phyloP scores from a whole-genome alignment of 176 grass and related monocot species.

The Musa troglodytarum region DNA sequence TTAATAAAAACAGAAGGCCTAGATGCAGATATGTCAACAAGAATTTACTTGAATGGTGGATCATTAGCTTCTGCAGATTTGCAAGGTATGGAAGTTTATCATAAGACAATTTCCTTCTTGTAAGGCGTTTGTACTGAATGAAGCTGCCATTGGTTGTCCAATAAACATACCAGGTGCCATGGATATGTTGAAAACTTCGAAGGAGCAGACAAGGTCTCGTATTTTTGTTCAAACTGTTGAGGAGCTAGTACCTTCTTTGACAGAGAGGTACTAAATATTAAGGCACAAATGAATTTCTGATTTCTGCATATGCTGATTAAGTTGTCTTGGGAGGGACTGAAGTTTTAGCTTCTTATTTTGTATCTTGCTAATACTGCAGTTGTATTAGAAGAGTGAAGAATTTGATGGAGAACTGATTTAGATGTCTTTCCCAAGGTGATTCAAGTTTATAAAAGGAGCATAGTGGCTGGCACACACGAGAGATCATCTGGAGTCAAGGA shows the following conservation, averaged over 20 bases:
- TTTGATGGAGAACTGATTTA: background rate
- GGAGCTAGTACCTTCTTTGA: conserved; percentile 40
- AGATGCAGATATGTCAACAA: conserved; percentile 21
- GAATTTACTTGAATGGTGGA: conserved; percentile 31
- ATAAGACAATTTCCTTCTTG: background rate
- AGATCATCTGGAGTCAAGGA: no score
- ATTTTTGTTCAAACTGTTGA: conserved; percentile 48
- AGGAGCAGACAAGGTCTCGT: conserved; percentile 16
- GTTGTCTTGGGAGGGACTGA: background rate
- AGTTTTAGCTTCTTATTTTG: background rate
- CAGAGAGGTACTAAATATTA: conserved; percentile 34
- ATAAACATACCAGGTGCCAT: conserved; percentile 24
- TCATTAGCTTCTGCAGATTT: conserved; percentile 15
- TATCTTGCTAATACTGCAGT: background rate
- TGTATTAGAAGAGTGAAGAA: background rate
- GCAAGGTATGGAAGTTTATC: conserved; percentile 26
- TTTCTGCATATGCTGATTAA: background rate
- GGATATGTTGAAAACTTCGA: conserved; percentile 9
- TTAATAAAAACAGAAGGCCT: conserved; percentile 27
- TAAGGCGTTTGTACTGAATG: background rate
- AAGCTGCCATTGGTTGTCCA: background rate
- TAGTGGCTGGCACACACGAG: no score
- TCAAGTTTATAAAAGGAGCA: no score
- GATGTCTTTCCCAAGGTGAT: no score
- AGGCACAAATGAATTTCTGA: background rate